Evolutionary conservation across 371 early-diverging fungal species (phyloP).

Genomic region (Mortierella sp.): DNA sequence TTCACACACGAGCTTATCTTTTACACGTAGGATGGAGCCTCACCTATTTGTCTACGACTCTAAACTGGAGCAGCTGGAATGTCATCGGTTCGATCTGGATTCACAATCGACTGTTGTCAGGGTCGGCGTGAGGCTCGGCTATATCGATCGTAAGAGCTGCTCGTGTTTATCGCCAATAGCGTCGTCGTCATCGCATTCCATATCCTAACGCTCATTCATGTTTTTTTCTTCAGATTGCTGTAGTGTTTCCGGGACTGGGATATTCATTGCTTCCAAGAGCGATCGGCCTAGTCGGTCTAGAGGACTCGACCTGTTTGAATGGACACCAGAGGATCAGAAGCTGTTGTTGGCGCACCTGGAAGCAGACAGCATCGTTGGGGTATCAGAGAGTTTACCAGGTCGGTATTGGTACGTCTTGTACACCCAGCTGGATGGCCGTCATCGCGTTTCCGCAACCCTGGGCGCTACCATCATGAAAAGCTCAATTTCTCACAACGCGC

Average conservation of each 20-base stretch:
- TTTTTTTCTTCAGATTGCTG: slow-evolving; percentile 1
- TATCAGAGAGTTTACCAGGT: not conserved
- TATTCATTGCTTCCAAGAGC: slow-evolving; percentile 12
- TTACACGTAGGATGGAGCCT: slow-evolving; percentile 18
- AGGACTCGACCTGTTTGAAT: slow-evolving; percentile 22
- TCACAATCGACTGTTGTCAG: slow-evolving; percentile 10
- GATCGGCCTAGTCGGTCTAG: not conserved
- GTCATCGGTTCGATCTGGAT: slow-evolving; percentile 21
- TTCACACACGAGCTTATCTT: not conserved
- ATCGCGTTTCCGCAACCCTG: not conserved
- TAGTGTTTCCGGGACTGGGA: slow-evolving; percentile 1
- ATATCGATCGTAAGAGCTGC: slow-evolving; percentile 15
- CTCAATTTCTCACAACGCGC: not conserved
- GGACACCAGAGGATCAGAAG: slow-evolving; percentile 26
- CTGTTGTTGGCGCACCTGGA: slow-evolving; percentile 20
- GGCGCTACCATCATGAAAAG: not conserved
- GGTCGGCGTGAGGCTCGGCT: slow-evolving; percentile 17
- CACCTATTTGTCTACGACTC: slow-evolving; percentile 30
- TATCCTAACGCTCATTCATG: not conserved
- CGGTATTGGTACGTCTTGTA: slow-evolving; percentile 17
- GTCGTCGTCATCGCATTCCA: not conserved
- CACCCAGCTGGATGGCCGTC: not conserved
- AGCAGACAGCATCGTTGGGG: slow-evolving; percentile 15
- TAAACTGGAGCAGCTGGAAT: slow-evolving; percentile 26
- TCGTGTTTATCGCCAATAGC: not conserved